Evolutionary conservation across 208 protist species (phyloP).

Genomic region (Acanthamoeba lenticulata): DNA sequence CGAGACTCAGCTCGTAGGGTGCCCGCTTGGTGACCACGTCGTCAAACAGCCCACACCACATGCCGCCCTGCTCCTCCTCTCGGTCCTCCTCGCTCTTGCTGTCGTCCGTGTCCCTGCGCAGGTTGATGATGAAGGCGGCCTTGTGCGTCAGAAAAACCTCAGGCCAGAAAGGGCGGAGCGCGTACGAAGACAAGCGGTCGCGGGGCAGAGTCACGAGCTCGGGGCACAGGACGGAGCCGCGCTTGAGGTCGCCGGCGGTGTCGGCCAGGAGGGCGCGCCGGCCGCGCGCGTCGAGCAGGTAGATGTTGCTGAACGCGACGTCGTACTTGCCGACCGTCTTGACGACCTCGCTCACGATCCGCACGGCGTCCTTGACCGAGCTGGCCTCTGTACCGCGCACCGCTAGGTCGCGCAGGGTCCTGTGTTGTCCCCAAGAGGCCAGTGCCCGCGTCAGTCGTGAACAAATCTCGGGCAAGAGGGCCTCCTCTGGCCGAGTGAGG

Average conservation of each 20-base stretch:
- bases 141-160: neutral
- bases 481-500: neutral
- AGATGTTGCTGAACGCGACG: neutral
- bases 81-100: constrained; percentile 1
- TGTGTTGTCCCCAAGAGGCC: too few species aligned
- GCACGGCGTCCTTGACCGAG: neutral
- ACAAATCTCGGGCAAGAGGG: neutral
- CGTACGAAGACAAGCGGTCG: neutral
- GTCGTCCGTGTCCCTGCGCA: neutral
- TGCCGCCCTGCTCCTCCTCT: neutral
- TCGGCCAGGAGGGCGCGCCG: neutral
- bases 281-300: neutral
- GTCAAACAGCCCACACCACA: neutral
- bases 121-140: too few species aligned
- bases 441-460: neutral
- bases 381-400: neutral
- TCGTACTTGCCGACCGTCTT: neutral
- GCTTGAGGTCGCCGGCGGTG: neutral
- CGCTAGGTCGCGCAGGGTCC: neutral
- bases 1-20: neutral
- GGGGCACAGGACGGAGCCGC: neutral
- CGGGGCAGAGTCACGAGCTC: neutral
- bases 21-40: neutral
- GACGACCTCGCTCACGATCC: neutral
- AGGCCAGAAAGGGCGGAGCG: neutral